Evolutionary conservation across 257 asterid species (phyloP), one percentile per base, ranked within the genome.

Genomic region (Forsythia suspensa): DNA sequence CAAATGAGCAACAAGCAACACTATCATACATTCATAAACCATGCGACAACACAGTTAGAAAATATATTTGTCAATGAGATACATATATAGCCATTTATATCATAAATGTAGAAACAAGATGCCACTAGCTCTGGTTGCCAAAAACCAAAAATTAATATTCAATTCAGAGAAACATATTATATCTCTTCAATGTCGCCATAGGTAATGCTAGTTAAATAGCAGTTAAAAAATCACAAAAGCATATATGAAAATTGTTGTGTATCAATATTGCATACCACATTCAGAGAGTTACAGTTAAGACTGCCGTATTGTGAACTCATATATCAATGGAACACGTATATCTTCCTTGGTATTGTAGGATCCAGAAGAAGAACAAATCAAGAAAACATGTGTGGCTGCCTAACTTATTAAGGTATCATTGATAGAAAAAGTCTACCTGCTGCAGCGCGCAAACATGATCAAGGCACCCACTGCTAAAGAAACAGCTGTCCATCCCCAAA

Each of bases 401-500:
- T 51, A 71, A 79, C 52, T 48, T 70, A 80, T 63, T 59, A n/a
- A 65, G 8, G 48, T 73, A 82, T 72, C 44, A 34, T 73, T 34
- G 78, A 77, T 59, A 79, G 59, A 70, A 77, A 77, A 84, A 55
- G 75, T 72, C 76, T 87, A 93, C 98, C 99, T 93, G 80, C 96
- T 90, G 87, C 97, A 92, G 42, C 89, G 97, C 67, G 78, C 85
- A 34, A 93, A 81, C 97, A 92, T 89, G 79, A 95, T 65, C 74
- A 95, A 88, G 20, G 98, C 84, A 65, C 80, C 92, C 86, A 95
- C 85, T 77, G 91, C 92, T 72, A 91, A 77, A 78, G 97, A 92
- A 85, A 92, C 93, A 20, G 79, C 94, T 24, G 88, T 83, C 99
- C 98, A 95, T 65, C 97, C 97, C 98, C 98, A 95, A 84, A 95